A percentile compares a stretch with the other conserved stretches of the same genome.
These are phyloP conservation scores for Lycium barbarum DNA, from an alignment of 257 asterid genomes.

Conservation along the genomic window DNA sequence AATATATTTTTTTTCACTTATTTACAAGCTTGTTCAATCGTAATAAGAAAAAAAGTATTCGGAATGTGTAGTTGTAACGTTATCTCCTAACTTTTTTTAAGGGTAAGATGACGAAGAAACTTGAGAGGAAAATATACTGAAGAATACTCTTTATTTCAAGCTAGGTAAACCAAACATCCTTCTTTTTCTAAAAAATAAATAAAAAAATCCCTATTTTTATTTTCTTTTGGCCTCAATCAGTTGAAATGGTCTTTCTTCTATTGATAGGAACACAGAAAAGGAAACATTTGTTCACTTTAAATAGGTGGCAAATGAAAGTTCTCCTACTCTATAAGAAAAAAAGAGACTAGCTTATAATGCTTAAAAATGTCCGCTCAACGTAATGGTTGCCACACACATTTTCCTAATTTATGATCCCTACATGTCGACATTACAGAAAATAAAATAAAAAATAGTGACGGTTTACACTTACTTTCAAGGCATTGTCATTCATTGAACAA, in stretches of 20 bases:
- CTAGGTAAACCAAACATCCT: background rate
- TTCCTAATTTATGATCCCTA: slow-evolving; percentile 16
- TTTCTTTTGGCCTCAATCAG: background rate
- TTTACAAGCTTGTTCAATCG: too few species aligned
- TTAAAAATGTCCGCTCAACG: background rate
- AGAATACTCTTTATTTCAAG: background rate
- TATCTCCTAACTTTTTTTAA: background rate
- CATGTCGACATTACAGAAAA: background rate
- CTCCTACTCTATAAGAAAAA: slow-evolving; percentile 18
- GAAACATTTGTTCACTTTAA: slow-evolving; percentile 5
- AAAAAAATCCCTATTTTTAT: background rate
- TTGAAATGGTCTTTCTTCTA: background rate
- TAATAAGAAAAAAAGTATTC: too few species aligned
- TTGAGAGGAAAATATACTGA: background rate
- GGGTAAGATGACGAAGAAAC: background rate
- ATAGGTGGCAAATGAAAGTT: slow-evolving; percentile 27
- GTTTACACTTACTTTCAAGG: background rate
- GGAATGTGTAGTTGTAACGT: too few species aligned
- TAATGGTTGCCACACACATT: slow-evolving; percentile 8
- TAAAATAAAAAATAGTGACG: background rate
- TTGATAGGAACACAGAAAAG: slow-evolving; percentile 1
- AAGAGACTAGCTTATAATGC: background rate
- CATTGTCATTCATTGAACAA: slow-evolving; percentile 8
- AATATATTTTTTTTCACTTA: too few species aligned
- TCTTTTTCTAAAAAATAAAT: too few species aligned